Evolutionary conservation across 345 rosid species (phyloP).

Genomic region (Combretum micranthum): DNA sequence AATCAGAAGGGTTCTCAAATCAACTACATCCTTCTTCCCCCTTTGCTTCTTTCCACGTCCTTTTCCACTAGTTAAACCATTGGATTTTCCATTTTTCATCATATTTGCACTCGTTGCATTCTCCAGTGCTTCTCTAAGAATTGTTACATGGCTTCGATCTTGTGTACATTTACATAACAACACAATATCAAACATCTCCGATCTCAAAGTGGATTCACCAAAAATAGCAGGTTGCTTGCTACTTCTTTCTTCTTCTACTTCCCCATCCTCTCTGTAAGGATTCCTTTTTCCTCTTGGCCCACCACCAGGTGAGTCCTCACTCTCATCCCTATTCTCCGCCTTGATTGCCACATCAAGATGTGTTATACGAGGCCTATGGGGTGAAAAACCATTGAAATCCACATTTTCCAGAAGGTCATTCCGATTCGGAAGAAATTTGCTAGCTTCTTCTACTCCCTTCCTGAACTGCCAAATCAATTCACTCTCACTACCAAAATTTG

Average conservation of each 20-base stretch:
- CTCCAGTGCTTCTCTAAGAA: slow-evolving; percentile 52
- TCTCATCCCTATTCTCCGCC: slow-evolving; percentile 27
- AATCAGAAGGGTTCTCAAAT: slow-evolving; percentile 69
- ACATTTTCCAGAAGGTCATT: slow-evolving; percentile 31
- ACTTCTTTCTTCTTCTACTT: slow-evolving; percentile 62
- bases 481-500: slow-evolving; percentile 36
- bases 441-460: slow-evolving; percentile 76
- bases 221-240: slow-evolving; percentile 63
- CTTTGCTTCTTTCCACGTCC: slow-evolving; percentile 40
- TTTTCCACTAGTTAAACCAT: slow-evolving; percentile 38
- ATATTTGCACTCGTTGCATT: slow-evolving; percentile 33
- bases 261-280: slow-evolving; percentile 32
- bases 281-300: slow-evolving; percentile 46
- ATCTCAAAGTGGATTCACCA: slow-evolving; percentile 44
- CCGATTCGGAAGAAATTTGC: slow-evolving; percentile 48
- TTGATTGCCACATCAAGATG: slow-evolving; percentile 17
- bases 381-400: slow-evolving; percentile 14
- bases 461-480: slow-evolving; percentile 65
- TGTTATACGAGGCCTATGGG: slow-evolving; percentile 12
- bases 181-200: slow-evolving; percentile 63
- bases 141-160: slow-evolving; percentile 22
- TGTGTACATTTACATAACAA: slow-evolving; percentile 41
- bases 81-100: slow-evolving; percentile 29
- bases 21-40: slow-evolving; percentile 65
- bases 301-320: slow-evolving; percentile 12